Conservation (phyloP, 1,284 basidiomycete species). For the Vanrija humicola region DNA sequence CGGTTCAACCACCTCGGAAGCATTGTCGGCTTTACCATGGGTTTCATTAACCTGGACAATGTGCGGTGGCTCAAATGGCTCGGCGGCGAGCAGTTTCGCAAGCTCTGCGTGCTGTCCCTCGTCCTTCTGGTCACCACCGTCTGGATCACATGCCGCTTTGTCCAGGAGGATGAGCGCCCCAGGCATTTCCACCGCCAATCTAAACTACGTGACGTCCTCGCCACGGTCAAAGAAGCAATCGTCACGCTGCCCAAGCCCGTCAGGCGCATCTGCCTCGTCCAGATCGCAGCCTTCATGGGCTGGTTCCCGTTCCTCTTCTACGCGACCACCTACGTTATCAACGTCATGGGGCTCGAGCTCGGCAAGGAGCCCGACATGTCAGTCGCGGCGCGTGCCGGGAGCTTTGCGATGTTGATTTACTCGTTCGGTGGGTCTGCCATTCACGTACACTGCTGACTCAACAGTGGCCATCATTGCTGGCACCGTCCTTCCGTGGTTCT, state of each 20-base stretch:
- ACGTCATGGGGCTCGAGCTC: conserved; percentile 78
- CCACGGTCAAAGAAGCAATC: conserved; percentile 71
- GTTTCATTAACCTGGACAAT: conserved; percentile 77
- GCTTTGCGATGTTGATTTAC: conserved; percentile 84
- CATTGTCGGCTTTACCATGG: conserved; percentile 85
- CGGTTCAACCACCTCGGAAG: conserved; percentile 93
- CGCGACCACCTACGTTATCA: conserved; percentile 86
- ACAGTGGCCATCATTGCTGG: conserved; percentile 80
- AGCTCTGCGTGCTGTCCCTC: conserved; percentile 84
- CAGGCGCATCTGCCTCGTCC: conserved; percentile 79
- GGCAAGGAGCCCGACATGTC: conserved; percentile 70
- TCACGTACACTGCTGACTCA: background rate
- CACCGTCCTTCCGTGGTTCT: conserved; percentile 73
- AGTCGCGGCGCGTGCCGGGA: conserved; percentile 76
- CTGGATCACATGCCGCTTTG: conserved; percentile 76
- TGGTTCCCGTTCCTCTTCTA: conserved; percentile 96
- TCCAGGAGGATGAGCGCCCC: conserved; percentile 67
- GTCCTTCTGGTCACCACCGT: conserved; percentile 75
- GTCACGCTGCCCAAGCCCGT: conserved; percentile 74
- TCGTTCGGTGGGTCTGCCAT: conserved; percentile 62
- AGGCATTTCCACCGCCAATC: conserved; percentile 40
- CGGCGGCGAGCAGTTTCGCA: conserved; percentile 93
- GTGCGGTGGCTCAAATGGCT: conserved; percentile 70
- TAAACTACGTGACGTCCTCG: conserved; percentile 58
- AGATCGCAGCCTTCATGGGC: conserved; percentile 52